Evolutionary conservation across 441 rosid genomes (phyloP).

Genomic region (Macaranga tanarius): DNA sequence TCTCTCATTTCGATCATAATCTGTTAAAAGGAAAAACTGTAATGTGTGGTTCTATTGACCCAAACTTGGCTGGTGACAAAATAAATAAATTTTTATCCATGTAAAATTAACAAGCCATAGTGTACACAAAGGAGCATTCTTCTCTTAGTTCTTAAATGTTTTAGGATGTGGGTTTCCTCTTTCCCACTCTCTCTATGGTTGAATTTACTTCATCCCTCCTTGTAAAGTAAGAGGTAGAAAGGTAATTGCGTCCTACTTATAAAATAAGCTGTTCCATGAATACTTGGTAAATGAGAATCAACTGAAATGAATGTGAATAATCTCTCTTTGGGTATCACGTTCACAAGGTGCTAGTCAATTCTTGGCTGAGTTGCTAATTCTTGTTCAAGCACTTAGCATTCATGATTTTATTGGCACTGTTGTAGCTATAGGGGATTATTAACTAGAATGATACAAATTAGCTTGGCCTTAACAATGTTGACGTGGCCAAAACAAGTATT

Average conservation of each 20-base stretch:
- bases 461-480: not conserved
- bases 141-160: not conserved
- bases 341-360: not conserved
- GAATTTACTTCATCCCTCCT: not conserved
- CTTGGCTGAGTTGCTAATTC: not conserved
- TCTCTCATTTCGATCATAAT: not conserved
- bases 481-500: not conserved
- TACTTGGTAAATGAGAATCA: not conserved
- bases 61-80: not conserved
- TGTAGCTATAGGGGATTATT: not conserved
- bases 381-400: not conserved
- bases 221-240: not conserved
- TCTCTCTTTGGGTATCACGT: not conserved
- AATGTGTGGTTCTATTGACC: not conserved
- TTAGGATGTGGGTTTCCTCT: not conserved
- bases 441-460: not conserved
- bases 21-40: not conserved
- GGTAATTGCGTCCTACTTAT: not conserved
- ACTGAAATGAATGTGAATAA: not conserved
- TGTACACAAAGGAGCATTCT: not conserved
- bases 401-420: not conserved
- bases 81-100: not conserved
- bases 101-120: not conserved
- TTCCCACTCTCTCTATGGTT: not conserved
- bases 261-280: not conserved